A percentile compares a stretch with the other conserved stretches of the same genome.
phyloP scores from a whole-genome alignment of 352 stramenopile genomes.

The Phytophthora brassicae region DNA sequence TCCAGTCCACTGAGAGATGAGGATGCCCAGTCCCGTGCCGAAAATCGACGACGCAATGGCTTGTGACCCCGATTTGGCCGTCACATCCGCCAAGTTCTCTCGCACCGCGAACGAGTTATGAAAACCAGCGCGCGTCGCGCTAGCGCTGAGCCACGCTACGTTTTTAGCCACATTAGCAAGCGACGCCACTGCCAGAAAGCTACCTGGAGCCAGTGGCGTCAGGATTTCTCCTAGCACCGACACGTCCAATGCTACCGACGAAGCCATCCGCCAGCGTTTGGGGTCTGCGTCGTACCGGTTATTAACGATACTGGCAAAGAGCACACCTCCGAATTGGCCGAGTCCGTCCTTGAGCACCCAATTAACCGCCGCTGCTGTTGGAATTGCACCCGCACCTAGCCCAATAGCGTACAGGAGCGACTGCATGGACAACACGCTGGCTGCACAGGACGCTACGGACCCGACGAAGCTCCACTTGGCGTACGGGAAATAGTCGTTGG shows the following conservation, averaged over 20 bases:
- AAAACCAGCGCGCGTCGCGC: constrained; percentile 92
- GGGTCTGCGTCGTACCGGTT: constrained; percentile 94
- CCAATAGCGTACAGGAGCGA: constrained; percentile 94
- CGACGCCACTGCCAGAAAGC: constrained; percentile 90
- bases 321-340: constrained; percentile 94
- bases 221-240: constrained; percentile 93
- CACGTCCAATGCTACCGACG: constrained; percentile 88
- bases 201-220: constrained; percentile 69
- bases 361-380: constrained; percentile 92
- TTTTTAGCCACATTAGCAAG: constrained; percentile 95
- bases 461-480: constrained; percentile 82
- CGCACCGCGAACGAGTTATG: constrained; percentile 91
- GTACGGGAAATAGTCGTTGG: constrained; percentile 88
- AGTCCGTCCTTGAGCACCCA: constrained; percentile 97
- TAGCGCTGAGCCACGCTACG: constrained; percentile 94
- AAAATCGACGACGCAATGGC: constrained; percentile 92
- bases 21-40: constrained; percentile 64
- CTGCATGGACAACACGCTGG: constrained; percentile 93
- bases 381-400: constrained; percentile 83
- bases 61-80: constrained; percentile 95
- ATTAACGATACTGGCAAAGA: constrained; percentile 92
- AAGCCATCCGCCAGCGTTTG: constrained; percentile 93
- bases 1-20: constrained; percentile 61
- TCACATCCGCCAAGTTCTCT: constrained; percentile 96
- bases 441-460: constrained; percentile 77